Evolutionary conservation across 1,284 basidiomycete species (phyloP).

Genomic region (Ganoderma sinense): DNA sequence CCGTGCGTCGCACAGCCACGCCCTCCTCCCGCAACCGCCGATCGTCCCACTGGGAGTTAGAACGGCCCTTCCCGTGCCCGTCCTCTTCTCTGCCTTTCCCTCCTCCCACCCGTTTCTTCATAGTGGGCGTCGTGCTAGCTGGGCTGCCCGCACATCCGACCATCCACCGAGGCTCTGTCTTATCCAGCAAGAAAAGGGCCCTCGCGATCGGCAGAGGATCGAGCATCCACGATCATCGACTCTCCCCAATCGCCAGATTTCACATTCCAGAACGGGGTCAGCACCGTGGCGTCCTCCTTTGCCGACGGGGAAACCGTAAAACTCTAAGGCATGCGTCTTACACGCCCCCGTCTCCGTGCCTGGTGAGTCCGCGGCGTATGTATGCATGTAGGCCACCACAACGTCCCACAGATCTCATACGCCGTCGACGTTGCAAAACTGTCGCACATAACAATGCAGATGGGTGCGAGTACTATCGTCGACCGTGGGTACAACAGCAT

Average conservation of each 20-base stretch:
- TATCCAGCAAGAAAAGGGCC: neutral
- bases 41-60: conserved; percentile 20
- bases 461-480: neutral
- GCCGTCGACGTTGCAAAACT: neutral
- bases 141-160: neutral
- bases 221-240: neutral
- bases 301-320: conserved; percentile 8
- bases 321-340: conserved; percentile 7
- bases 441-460: neutral
- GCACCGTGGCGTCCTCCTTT: neutral
- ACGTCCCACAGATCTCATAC: neutral
- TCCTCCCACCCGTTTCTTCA: neutral
- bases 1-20: conserved; percentile 30
- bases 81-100: neutral
- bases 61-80: conserved; percentile 9
- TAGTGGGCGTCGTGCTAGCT: neutral
- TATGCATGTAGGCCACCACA: neutral
- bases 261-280: neutral
- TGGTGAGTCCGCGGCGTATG: neutral
- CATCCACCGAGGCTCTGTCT: neutral
- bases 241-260: neutral
- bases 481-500: neutral
- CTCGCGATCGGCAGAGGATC: neutral
- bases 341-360: neutral
- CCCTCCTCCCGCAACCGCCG: neutral